Evolutionary conservation across 352 stramenopile species (phyloP).

Genomic region (Phytopythium chamaehyphon): DNA sequence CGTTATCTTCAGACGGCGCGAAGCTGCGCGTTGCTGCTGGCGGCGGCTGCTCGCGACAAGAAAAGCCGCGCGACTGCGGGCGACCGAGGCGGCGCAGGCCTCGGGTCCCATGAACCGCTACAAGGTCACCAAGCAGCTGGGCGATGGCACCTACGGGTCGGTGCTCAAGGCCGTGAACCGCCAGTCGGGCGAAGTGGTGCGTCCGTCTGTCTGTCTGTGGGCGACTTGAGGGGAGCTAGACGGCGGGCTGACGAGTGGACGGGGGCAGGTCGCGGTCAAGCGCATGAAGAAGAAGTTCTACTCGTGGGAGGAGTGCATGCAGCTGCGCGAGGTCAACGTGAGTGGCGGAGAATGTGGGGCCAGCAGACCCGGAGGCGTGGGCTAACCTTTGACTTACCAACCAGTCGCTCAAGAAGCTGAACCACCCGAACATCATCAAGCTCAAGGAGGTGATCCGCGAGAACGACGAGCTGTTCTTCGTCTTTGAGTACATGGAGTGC

Average conservation of each 20-base stretch:
- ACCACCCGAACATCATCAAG: slow-evolving; percentile 98
- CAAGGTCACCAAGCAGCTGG: slow-evolving; percentile 94
- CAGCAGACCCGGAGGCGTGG: too few species aligned
- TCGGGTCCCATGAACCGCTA: slow-evolving; percentile 85
- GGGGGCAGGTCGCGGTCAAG: slow-evolving; percentile 91
- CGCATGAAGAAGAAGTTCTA: slow-evolving; percentile 98
- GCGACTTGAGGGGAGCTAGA: too few species aligned
- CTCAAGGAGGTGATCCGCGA: slow-evolving; percentile 98
- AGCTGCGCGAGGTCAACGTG: slow-evolving; percentile 96
- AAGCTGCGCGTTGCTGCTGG: too few species aligned
- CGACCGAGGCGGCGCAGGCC: not conserved
- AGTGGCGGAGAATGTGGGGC: slow-evolving; percentile 13
- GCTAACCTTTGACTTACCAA: too few species aligned
- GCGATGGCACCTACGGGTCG: slow-evolving; percentile 94
- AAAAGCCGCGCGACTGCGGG: not conserved
- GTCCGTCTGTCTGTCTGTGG: slow-evolving; percentile 8
- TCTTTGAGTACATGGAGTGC: slow-evolving; percentile 99
- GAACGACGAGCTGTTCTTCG: slow-evolving; percentile 97
- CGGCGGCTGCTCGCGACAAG: too few species aligned
- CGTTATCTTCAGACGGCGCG: too few species aligned
- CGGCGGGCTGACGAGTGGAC: too few species aligned
- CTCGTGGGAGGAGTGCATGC: slow-evolving; percentile 95
- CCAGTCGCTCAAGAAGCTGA: slow-evolving; percentile 92
- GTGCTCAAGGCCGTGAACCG: slow-evolving; percentile 94
- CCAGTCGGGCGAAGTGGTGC: slow-evolving; percentile 90